These are phyloP conservation scores for Amylocystis lapponica DNA, from an alignment of 768 basidiomycete species.

Conservation along the genomic window DNA sequence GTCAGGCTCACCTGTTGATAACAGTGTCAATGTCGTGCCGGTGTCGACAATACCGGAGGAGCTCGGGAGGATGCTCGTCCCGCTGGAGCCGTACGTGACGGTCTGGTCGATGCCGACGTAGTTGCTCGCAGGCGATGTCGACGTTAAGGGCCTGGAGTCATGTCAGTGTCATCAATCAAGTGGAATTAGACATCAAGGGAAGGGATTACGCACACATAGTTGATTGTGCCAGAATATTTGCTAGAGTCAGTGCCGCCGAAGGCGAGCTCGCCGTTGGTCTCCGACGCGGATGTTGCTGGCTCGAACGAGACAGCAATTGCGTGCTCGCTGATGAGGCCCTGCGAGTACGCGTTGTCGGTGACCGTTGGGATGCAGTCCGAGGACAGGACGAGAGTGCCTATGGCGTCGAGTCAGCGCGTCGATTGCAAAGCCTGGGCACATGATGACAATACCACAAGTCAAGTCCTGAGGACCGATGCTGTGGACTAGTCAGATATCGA, in stretches of 20 bases:
- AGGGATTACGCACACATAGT: constrained; percentile 10
- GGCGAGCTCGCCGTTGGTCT: constrained; percentile 15
- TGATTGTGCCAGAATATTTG: constrained; percentile 26
- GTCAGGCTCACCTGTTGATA: too few relatives aligned
- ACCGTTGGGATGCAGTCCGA: constrained; percentile 28
- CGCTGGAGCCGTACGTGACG: constrained; percentile 17
- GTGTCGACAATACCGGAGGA: constrained; percentile 25
- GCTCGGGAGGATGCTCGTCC: constrained; percentile 9
- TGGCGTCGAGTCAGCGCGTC: not conserved
- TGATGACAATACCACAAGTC: constrained; percentile 23
- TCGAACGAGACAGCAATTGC: constrained; percentile 30
- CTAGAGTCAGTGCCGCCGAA: constrained; percentile 17
- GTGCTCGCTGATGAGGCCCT: constrained; percentile 23
- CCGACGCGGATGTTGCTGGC: constrained; percentile 17
- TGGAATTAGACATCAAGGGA: not conserved
- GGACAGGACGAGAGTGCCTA: constrained; percentile 6
- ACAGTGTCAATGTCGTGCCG: constrained; percentile 20
- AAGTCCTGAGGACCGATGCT: constrained; percentile 30
- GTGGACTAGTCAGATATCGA: constrained; percentile 19
- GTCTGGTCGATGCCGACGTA: constrained; percentile 21
- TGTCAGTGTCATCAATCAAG: not conserved
- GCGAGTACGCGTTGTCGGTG: constrained; percentile 27
- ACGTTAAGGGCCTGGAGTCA: constrained; percentile 14
- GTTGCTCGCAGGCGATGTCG: constrained; percentile 12
- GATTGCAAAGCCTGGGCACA: not conserved